Percentiles rank a stretch among this genome's conserved stretches.
Evolutionary conservation across 352 stramenopile genomes (phyloP).

Genomic region (Phytophthora pseudosyringae): DNA sequence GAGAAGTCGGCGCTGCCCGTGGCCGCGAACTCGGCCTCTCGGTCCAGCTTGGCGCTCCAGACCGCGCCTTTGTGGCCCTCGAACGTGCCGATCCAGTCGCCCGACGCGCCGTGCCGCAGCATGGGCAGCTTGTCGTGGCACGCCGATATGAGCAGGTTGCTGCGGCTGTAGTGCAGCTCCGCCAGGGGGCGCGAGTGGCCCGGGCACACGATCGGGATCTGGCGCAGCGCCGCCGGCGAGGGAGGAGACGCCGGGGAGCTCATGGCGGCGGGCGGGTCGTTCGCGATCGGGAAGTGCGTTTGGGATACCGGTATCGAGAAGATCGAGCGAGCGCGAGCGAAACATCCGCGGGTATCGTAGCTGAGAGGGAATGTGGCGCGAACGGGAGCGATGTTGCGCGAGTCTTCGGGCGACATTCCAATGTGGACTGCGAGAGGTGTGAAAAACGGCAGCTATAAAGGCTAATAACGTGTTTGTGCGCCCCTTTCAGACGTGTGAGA

Average conservation of each 20-base stretch:
- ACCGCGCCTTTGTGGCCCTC: conserved; percentile 96
- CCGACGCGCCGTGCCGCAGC: conserved; percentile 80
- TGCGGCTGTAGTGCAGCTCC: conserved; percentile 76
- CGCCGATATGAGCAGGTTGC: conserved; percentile 80
- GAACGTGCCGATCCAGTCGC: conserved; percentile 98
- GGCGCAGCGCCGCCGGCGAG: conserved; percentile 64
- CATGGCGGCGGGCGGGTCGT: conserved; percentile 2
- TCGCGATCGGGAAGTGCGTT: not conserved
- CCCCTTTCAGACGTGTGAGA: too few relatives aligned
- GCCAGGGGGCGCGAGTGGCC: conserved; percentile 83
- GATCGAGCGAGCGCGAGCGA: too few relatives aligned
- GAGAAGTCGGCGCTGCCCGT: conserved; percentile 96
- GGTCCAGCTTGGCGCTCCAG: conserved; percentile 92
- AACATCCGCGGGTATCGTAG: too few relatives aligned
- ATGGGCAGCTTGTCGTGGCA: conserved; percentile 92
- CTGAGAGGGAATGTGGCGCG: not conserved
- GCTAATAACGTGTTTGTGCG: too few relatives aligned
- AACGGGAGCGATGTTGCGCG: too few relatives aligned
- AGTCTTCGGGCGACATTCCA: too few relatives aligned
- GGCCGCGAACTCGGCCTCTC: conserved; percentile 76
- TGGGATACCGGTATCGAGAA: conserved; percentile 7
- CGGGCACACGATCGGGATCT: conserved; percentile 89
- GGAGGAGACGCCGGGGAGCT: conserved; percentile 36
- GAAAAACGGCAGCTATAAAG: too few relatives aligned
- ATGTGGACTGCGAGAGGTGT: too few relatives aligned